These are phyloP conservation scores for Recurvomyces mirabilis DNA, from an alignment of 495 filamentous ascomycete species.

Conservation along the genomic window DNA sequence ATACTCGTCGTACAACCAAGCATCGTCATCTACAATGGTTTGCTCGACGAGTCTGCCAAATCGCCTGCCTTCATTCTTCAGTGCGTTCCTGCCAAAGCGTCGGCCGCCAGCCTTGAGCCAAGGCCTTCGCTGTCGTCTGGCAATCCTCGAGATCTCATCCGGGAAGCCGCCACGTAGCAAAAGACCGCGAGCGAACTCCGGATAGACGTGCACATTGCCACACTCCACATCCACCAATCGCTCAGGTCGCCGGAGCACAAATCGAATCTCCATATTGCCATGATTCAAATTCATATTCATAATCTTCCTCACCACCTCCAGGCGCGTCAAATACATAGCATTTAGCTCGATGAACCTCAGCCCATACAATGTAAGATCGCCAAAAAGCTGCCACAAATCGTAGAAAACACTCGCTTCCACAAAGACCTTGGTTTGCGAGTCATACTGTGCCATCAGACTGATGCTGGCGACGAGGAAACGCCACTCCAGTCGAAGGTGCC, in stretches of 20 bases:
- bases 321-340: not conserved
- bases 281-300: not conserved
- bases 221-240: not conserved
- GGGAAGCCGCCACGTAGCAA: conserved; percentile 6
- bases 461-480: not conserved
- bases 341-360: not conserved
- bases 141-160: conserved; percentile 4
- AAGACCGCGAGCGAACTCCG: not conserved
- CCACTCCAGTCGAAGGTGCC: not conserved
- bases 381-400: not conserved
- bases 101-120: conserved; percentile 7
- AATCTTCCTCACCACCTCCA: not conserved
- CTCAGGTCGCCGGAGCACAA: not conserved
- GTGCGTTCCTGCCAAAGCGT: not conserved
- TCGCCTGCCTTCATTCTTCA: not conserved
- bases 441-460: conserved; percentile 1
- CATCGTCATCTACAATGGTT: not conserved
- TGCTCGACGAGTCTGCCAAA: not conserved
- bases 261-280: not conserved
- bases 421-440: not conserved
- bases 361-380: not conserved
- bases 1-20: not conserved
- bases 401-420: not conserved
- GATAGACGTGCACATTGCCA: not conserved
- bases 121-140: conserved; percentile 3